phyloP scores from a whole-genome alignment of 1,284 basidiomycete species.

The Fomitopsis palustris region DNA sequence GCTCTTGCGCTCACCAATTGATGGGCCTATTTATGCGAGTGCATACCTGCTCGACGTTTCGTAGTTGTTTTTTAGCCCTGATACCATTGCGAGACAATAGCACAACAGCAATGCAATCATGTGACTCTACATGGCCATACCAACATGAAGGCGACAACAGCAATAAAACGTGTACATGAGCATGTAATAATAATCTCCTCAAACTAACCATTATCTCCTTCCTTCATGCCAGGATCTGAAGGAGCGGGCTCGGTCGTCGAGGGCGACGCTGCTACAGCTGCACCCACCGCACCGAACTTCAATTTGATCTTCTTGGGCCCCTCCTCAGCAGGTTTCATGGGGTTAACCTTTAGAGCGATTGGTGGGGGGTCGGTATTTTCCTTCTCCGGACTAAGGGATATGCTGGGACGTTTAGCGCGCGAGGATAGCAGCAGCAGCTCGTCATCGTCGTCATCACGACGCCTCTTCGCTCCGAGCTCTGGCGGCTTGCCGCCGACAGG shows the following conservation, averaged over 20 bases:
- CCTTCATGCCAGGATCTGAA: conserved; percentile 67
- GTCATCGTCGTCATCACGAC: conserved; percentile 76
- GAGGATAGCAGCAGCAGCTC: conserved; percentile 53
- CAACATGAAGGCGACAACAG: conserved; percentile 16
- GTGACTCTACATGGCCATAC: conserved; percentile 21
- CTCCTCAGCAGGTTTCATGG: conserved; percentile 53
- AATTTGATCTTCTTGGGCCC: conserved; percentile 78
- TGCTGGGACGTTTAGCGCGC: conserved; percentile 52
- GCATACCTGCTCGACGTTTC: too few relatives aligned
- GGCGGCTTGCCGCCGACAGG: conserved; percentile 37
- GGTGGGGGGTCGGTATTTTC: conserved; percentile 22
- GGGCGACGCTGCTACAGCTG: conserved; percentile 36
- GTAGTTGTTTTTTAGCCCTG: too few relatives aligned
- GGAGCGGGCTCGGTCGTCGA: conserved; percentile 32
- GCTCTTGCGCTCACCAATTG: too few relatives aligned
- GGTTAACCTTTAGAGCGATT: conserved; percentile 11
- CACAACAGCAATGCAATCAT: conserved; percentile 4
- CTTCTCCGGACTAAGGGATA: conserved; percentile 37
- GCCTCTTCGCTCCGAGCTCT: conserved; percentile 62
- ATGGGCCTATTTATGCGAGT: too few relatives aligned
- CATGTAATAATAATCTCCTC: neutral
- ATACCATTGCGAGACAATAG: neutral
- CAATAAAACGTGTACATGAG: conserved; percentile 15
- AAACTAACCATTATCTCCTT: conserved; percentile 66
- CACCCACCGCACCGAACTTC: conserved; percentile 53